A percentile compares a stretch with the other conserved stretches of the same genome.
phyloP scores from a whole-genome alignment of 2,329 filamentous ascomycete genomes.

The Penicillium capsulatum region DNA sequence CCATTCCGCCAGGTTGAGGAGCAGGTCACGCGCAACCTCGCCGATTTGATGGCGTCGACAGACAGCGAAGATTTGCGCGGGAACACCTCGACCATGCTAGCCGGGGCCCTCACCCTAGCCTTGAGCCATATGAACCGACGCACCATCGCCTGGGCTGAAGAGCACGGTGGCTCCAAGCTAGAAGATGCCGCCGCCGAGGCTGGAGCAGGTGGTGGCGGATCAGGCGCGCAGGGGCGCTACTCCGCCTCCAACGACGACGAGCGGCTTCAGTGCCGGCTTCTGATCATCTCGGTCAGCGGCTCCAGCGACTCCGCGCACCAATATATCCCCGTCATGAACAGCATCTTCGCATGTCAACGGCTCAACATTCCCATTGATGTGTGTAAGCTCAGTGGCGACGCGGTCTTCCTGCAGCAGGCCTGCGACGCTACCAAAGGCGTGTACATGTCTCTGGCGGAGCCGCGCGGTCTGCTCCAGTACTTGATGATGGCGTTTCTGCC shows the following conservation, averaged over 20 bases:
- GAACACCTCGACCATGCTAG: conserved; percentile 77
- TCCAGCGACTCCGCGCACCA: conserved; percentile 81
- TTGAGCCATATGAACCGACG: conserved; percentile 87
- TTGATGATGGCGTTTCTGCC: conserved; percentile 92
- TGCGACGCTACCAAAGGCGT: conserved; percentile 67
- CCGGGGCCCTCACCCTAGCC: conserved; percentile 84
- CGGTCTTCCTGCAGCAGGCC: conserved; percentile 92
- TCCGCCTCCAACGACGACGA: conserved; percentile 27
- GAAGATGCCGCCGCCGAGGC: conserved; percentile 36
- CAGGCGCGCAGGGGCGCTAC: conserved; percentile 26
- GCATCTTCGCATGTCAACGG: conserved; percentile 90
- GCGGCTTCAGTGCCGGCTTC: conserved; percentile 71
- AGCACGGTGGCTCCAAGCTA: conserved; percentile 46
- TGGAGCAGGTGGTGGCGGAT: conserved; percentile 27
- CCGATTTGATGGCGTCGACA: conserved; percentile 67
- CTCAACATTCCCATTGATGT: conserved; percentile 88
- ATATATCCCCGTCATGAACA: conserved; percentile 98
- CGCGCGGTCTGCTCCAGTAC: conserved; percentile 77
- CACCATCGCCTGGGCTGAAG: conserved; percentile 59
- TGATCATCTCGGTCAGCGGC: conserved; percentile 85
- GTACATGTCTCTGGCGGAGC: conserved; percentile 60
- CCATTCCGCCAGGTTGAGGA: conserved; percentile 85
- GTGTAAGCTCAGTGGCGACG: conserved; percentile 75
- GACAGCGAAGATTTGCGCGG: conserved; percentile 54
- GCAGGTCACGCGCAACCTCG: conserved; percentile 70